Base-by-base conservation (phyloP, 2,329 filamentous ascomycete species). In the Biscogniauxia sp. region DNA sequence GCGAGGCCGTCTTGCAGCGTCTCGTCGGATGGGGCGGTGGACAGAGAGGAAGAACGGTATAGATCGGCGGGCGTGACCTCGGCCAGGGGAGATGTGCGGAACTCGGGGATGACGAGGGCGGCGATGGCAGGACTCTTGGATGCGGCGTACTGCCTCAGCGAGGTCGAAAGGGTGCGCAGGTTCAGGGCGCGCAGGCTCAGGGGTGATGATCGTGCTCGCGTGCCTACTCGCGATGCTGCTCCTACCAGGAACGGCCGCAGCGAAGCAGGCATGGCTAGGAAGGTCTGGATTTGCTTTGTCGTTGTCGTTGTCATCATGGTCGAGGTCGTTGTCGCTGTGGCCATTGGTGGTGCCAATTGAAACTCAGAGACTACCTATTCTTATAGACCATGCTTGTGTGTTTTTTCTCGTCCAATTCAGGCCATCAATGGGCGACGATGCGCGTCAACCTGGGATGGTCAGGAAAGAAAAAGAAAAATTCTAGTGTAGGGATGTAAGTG, bases 21-120 rank as follows among this genome's bases (percentile, higher is more conserved):
- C 26, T 69, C 56, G 49, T 63, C 64, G 13, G 66, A 5, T 45
- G 37, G 59, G 2, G 63, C 61, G 2, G 64, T 64, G 7, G 58
- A 32, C 28, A 73, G 56, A 1, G 63, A 68, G 17, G 60, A 72
- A 0, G 73, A 75, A 57, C 73, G 70, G 20, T 71, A 55, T 19
- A 78, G 61, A 26, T 75, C 71, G 7, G 65, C 69, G 41, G 63
- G 54, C 9, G 68, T 69, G 20, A 79, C 25, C 56, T 74, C 65
- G 53, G 55, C 53, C n/a, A 69, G 56, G 25, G 63, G 41, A 8
- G 68, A 56, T 1, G 64, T 67, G 32, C 62, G 64, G 23, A 65
- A 69, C 41, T 72, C 71, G 20, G 72, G 72, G 11, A 73, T 62
- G 4, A 58, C n/a, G 51, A 73, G 68, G 9, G 70, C 71, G n/a